phyloP scores from a whole-genome alignment of 2,329 filamentous ascomycete genomes.

The Clonostachys rosea region DNA sequence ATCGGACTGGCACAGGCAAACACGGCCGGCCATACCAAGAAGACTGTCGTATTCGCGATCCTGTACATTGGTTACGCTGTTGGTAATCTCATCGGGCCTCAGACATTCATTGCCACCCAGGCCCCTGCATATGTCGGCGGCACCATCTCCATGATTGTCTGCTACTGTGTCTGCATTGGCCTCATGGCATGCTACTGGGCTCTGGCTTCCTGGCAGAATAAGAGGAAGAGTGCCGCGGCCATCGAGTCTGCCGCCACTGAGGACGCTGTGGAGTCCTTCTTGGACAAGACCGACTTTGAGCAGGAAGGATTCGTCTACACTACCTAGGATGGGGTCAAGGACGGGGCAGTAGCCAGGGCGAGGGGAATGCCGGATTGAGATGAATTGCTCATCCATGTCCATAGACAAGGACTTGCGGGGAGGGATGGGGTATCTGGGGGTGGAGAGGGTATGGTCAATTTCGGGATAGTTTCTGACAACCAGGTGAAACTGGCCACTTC shows the following conservation, averaged over 20 bases:
- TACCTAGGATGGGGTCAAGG: conserved; percentile 22
- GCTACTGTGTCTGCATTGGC: conserved; percentile 6
- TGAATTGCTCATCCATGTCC: no score
- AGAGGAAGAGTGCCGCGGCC: neutral
- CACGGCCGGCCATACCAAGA: conserved; percentile 8
- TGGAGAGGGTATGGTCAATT: no score
- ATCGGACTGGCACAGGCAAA: neutral
- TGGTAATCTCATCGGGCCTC: conserved; percentile 3
- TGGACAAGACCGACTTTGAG: conserved; percentile 63
- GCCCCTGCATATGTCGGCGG: conserved; percentile 11
- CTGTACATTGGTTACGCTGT: conserved; percentile 4
- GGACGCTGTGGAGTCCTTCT: conserved; percentile 41
- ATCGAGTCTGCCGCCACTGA: no score
- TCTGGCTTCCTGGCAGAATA: neutral
- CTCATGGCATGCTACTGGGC: conserved; percentile 48
- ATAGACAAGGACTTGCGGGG: no score
- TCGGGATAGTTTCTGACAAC: no score
- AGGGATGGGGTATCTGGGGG: no score
- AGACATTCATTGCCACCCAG: conserved; percentile 1
- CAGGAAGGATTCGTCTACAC: conserved; percentile 62
- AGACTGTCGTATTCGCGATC: conserved; percentile 3
- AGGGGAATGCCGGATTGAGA: no score
- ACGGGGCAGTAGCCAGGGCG: no score
- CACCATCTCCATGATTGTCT: conserved; percentile 35
- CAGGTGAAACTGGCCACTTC: no score